Conservation (phyloP, 2,329 filamentous ascomycete genomes). For the Trichoderma simmonsii region DNA sequence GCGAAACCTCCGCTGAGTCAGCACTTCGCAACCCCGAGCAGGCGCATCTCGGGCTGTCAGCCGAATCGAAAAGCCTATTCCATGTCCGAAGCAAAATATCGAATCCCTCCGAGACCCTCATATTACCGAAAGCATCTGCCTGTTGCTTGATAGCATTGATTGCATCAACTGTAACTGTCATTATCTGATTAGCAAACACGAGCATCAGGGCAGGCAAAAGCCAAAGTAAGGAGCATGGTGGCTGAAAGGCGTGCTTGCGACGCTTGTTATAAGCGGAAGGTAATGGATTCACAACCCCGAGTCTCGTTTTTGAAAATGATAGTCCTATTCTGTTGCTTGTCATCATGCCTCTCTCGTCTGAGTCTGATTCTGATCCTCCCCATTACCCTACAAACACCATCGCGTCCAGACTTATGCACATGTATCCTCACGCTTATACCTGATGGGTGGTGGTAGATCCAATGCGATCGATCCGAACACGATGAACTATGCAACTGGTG, state of each 20-base stretch:
- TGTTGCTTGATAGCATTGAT: background rate
- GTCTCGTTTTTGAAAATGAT: background rate
- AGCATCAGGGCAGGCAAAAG: background rate
- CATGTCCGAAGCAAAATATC: background rate
- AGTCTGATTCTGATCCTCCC: background rate
- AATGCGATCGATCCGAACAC: slow-evolving; percentile 44
- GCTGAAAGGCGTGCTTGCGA: slow-evolving; percentile 40
- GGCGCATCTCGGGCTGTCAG: background rate
- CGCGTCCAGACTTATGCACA: background rate
- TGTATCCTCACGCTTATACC: slow-evolving; percentile 13
- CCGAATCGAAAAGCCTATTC: background rate
- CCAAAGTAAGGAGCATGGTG: slow-evolving; percentile 15
- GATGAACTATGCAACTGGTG: slow-evolving; percentile 47
- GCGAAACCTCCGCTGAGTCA: slow-evolving; percentile 15
- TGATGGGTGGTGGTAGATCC: slow-evolving; percentile 37
- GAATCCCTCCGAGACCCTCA: background rate
- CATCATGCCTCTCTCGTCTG: background rate
- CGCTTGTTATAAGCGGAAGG: slow-evolving; percentile 49
- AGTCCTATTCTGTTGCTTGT: background rate
- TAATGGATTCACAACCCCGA: slow-evolving; percentile 23
- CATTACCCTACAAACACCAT: background rate
- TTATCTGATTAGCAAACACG: background rate
- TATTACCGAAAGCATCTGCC: background rate
- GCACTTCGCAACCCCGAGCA: background rate
- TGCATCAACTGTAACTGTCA: background rate